phyloP scores from a whole-genome alignment of 1,284 basidiomycete genomes.

The Ustilago bromivora region DNA sequence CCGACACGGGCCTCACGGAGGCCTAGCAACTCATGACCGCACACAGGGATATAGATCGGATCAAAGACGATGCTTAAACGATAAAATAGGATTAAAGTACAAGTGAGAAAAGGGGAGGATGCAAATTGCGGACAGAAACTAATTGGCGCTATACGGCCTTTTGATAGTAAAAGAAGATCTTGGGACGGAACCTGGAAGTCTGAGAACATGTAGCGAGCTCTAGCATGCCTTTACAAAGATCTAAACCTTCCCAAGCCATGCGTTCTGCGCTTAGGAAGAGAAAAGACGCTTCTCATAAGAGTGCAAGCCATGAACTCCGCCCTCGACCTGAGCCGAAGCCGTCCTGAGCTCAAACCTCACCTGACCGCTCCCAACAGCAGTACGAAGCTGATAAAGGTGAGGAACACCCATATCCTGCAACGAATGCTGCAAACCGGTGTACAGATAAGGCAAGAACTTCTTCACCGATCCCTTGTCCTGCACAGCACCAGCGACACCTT shows the following conservation, averaged over 20 bases:
- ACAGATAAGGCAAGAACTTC: slow-evolving; percentile 87
- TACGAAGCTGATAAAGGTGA: slow-evolving; percentile 77
- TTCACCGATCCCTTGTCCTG: slow-evolving; percentile 95
- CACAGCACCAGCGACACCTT: slow-evolving; percentile 93
- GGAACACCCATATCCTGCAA: slow-evolving; percentile 91
- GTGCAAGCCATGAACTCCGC: slow-evolving; percentile 84
- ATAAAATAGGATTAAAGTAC: slow-evolving; percentile 17
- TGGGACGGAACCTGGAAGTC: neutral
- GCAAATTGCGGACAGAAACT: slow-evolving; percentile 11
- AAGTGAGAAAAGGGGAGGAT: slow-evolving; percentile 5
- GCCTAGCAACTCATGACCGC: no score
- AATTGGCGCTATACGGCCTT: slow-evolving; percentile 2
- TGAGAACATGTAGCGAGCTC: neutral
- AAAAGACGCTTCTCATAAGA: slow-evolving; percentile 77
- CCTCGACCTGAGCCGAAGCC: slow-evolving; percentile 94
- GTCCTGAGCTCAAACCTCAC: slow-evolving; percentile 95
- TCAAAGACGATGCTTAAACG: neutral
- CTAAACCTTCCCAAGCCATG: neutral
- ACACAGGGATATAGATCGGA: neutral
- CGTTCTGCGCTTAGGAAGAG: slow-evolving; percentile 41
- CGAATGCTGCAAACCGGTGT: slow-evolving; percentile 93
- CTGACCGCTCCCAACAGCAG: slow-evolving; percentile 76
- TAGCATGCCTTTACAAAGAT: neutral
- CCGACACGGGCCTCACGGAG: neutral
- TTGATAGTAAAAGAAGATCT: slow-evolving; percentile 1